phyloP scores from a whole-genome alignment of 768 basidiomycete species.

The Termitomyces sp. region DNA sequence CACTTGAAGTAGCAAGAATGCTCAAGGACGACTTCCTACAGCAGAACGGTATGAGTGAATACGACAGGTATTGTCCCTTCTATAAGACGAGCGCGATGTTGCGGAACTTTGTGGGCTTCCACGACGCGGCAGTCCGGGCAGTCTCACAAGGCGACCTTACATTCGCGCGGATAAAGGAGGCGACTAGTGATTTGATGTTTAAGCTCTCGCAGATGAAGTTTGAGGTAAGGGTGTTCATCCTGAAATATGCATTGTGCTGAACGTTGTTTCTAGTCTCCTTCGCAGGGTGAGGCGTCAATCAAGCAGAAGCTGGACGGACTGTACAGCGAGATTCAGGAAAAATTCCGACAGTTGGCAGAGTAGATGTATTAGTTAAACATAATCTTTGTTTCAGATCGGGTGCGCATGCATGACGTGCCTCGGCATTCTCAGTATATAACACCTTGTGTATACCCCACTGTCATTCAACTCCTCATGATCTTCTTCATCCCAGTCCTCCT shows the following conservation, averaged over 20 bases:
- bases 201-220: constrained; percentile 99
- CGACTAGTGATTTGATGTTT: constrained; percentile 84
- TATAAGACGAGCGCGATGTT: constrained; percentile 98
- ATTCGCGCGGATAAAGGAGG: constrained; percentile 84
- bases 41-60: constrained; percentile 98
- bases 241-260: constrained; percentile 1
- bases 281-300: constrained; percentile 82
- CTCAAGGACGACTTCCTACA: constrained; percentile 97
- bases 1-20: constrained; percentile 94
- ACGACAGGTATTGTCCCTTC: constrained; percentile 96
- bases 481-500: constrained; percentile 1
- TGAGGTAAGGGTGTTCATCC: constrained; percentile 53
- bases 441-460: neutral
- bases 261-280: constrained; percentile 61
- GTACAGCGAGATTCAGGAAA: constrained; percentile 85
- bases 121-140: constrained; percentile 84
- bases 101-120: constrained; percentile 90
- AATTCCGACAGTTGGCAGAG: constrained; percentile 83
- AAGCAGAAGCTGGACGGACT: constrained; percentile 78
- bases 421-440: neutral
- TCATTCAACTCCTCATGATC: neutral
- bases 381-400: constrained; percentile 8
- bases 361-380: constrained; percentile 22
- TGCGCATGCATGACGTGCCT: constrained; percentile 3
- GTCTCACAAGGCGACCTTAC: constrained; percentile 81